Evolutionary conservation across 2,329 filamentous ascomycete species (phyloP), one percentile per base, ranked within the genome.

Genomic region (Ilyonectria robusta): DNA sequence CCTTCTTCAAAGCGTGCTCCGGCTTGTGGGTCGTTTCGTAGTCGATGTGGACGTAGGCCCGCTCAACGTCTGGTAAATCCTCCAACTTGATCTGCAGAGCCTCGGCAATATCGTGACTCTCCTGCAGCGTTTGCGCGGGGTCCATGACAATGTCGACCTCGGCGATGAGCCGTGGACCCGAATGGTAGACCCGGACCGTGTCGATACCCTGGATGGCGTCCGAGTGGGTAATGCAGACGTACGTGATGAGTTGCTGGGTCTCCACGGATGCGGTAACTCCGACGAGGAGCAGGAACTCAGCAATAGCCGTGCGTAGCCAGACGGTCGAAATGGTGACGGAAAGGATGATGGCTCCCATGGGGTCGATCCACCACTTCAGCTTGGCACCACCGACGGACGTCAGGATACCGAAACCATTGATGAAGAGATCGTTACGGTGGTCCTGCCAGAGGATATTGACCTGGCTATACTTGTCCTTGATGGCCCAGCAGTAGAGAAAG

Each of bases 111-210:
- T 99, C 96, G 80, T 99, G 96, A 0, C 94, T 96, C 59, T 91
- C 91, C 69, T 88, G 86, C 17, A 99, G 87, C 2, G 90, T 89
- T 61, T 91, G 88, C 1, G 89, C 84, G 0, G 91, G 89, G 73
- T 95, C 90, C 94, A 98, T 97, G 76, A 98, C 95, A 62, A 98
- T 91, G 78, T 99, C 96, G 42, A 98, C 94, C 84, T 99, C 96
- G 72, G 97, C 95, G 71, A 98, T 94, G 51, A 98, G 88, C 21
- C 95, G 88, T 1, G 95, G 90, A 0, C 95, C 95, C 7, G 91
- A 94, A 81, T 98, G 95, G 82, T 97, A 98, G 1, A 95, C 94
- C 58, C 96, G 90, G 4, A 98, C 96, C 1, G 96, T 99, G 80
- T 99, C 96, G 78, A 99, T 97, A 75, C 94, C 93, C 62, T 86